phyloP scores from a whole-genome alignment of 2,329 filamentous ascomycete genomes.

The Tolypocladium sp. region DNA sequence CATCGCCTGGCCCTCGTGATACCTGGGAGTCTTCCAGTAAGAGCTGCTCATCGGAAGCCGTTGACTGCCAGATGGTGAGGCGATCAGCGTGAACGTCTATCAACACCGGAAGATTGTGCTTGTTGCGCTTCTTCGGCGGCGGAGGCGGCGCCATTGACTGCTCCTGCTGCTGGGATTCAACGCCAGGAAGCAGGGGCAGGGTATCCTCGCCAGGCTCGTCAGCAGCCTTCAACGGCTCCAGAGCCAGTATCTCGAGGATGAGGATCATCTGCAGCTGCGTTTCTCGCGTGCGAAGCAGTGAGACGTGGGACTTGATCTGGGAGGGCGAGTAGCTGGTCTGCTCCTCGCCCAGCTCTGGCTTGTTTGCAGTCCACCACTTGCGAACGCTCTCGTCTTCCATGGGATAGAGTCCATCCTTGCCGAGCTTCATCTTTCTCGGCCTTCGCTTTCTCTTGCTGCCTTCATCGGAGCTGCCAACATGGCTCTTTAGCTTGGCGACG shows the following conservation, averaged over 20 bases:
- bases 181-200: constrained; percentile 33
- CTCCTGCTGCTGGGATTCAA: constrained; percentile 16
- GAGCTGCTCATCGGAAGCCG: constrained; percentile 50
- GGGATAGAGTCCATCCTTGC: constrained; percentile 60
- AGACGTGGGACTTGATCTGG: constrained; percentile 52
- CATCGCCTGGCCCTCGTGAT: constrained; percentile 18
- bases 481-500: constrained; percentile 46
- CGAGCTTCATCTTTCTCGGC: constrained; percentile 55
- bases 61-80: constrained; percentile 76
- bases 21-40: constrained; percentile 40
- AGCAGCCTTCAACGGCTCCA: constrained; percentile 45
- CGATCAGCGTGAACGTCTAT: constrained; percentile 69
- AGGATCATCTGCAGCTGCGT: constrained; percentile 75
- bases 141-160: constrained; percentile 17
- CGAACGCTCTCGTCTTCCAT: constrained; percentile 55
- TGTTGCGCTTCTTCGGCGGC: constrained; percentile 44
- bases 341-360: constrained; percentile 40
- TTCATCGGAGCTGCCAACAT: constrained; percentile 46
- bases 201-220: constrained; percentile 34
- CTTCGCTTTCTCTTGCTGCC: constrained; percentile 38
- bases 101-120: constrained; percentile 54
- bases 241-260: constrained; percentile 65
- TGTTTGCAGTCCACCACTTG: constrained; percentile 60
- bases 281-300: constrained; percentile 62
- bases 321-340: constrained; percentile 38